These are phyloP conservation scores for Ophiostoma pallidulum DNA, from an alignment of 2,329 filamentous ascomycete genomes.

Conservation along the genomic window DNA sequence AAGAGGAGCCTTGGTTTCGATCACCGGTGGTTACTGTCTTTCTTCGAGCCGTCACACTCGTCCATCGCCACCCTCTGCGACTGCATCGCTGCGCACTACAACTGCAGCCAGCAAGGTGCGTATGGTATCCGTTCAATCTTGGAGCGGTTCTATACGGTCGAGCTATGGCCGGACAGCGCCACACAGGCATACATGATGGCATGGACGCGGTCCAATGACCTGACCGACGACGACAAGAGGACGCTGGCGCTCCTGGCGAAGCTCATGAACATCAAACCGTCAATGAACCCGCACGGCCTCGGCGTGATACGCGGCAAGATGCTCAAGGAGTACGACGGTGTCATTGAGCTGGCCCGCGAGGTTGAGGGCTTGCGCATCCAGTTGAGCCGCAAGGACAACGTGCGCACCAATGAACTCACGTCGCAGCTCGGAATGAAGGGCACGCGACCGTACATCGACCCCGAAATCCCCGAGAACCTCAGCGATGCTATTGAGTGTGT, in stretches of 20 bases:
- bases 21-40: conserved; percentile 12
- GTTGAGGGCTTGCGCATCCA: conserved; percentile 14
- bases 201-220: conserved; percentile 12
- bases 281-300: conserved; percentile 9
- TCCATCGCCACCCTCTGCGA: conserved; percentile 13
- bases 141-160: conserved; percentile 9
- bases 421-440: conserved; percentile 15
- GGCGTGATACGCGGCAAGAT: conserved; percentile 8
- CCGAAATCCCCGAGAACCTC: conserved; percentile 15
- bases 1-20: conserved; percentile 7
- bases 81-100: conserved; percentile 9
- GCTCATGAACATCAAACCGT: conserved; percentile 11
- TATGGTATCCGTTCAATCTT: conserved; percentile 13
- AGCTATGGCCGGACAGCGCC: conserved; percentile 12
- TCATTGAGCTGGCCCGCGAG: conserved; percentile 13
- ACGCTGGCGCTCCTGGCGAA: conserved; percentile 8
- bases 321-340: conserved; percentile 12
- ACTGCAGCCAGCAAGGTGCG: background rate
- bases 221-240: conserved; percentile 13
- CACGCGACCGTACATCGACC: conserved; percentile 8
- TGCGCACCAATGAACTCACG: conserved; percentile 8
- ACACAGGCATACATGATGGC: conserved; percentile 12
- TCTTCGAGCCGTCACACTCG: conserved; percentile 10
- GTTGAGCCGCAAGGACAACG: conserved; percentile 11
- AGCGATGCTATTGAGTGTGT: conserved; percentile 16